Percentiles rank a stretch among this genome's conserved stretches.
Conservation (phyloP, 2,329 filamentous ascomycete genomes). For the Penicillium sp. region DNA sequence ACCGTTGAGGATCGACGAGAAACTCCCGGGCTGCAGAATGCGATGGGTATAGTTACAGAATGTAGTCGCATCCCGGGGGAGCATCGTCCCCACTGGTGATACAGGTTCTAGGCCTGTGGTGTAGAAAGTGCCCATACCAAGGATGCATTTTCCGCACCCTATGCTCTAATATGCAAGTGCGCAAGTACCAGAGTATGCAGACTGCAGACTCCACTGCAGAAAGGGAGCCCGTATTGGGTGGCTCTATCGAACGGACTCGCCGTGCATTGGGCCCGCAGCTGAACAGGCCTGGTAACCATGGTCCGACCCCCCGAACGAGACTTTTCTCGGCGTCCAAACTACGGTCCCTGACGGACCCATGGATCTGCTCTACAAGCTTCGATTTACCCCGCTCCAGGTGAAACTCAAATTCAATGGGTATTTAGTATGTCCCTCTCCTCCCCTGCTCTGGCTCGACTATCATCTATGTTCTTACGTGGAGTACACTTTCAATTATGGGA, state of each 20-base stretch:
- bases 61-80: constrained; percentile 17
- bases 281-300: constrained; percentile 14
- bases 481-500: constrained; percentile 20
- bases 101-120: too few relatives aligned
- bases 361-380: constrained; percentile 16
- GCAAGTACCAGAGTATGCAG: too few relatives aligned
- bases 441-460: background rate
- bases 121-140: constrained; percentile 5
- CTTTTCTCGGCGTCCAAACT: constrained; percentile 23
- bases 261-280: too few relatives aligned
- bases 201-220: too few relatives aligned
- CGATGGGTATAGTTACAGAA: background rate
- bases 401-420: constrained; percentile 3
- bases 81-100: constrained; percentile 6
- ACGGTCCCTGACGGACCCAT: constrained; percentile 18
- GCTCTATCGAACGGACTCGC: too few relatives aligned
- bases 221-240: constrained; percentile 7
- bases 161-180: too few relatives aligned
- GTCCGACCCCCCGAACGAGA: constrained; percentile 11
- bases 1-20: background rate
- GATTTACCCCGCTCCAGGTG: constrained; percentile 1
- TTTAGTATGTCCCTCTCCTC: background rate
- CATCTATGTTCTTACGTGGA: too few relatives aligned
- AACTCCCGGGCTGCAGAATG: background rate
- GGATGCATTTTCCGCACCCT: background rate